Percentiles rank a stretch among this genome's conserved stretches.
Conservation (phyloP, 2,329 filamentous ascomycete species). For the Cercospora zeae-maydis region DNA sequence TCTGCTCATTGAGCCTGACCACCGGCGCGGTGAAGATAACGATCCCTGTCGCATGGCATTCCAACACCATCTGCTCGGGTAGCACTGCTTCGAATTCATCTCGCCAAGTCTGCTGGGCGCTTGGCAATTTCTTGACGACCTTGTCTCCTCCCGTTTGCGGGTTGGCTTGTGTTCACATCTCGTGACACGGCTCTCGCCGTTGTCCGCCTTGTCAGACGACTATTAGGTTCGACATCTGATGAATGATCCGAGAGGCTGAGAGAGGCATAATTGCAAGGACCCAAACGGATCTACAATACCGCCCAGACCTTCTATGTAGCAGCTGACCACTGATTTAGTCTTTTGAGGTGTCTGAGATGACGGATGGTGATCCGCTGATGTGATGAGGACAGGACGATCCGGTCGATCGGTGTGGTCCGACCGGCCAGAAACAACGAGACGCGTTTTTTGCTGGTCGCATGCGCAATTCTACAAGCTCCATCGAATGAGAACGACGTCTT, state of each 20-base stretch:
- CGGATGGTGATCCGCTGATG: too few species aligned
- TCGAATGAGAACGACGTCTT: background rate
- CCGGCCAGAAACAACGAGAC: background rate
- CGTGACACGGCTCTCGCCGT: background rate
- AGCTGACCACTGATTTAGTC: too few species aligned
- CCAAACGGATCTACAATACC: background rate
- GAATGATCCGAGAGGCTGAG: background rate
- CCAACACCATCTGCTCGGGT: constrained; percentile 1
- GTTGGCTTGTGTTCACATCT: background rate
- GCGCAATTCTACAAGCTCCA: background rate
- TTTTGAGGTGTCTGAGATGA: too few species aligned
- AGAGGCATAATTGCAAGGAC: background rate
- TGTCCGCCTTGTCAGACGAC: background rate
- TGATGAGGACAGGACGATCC: too few species aligned
- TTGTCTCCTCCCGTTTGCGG: constrained; percentile 9
- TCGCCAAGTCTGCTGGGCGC: constrained; percentile 4
- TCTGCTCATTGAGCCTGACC: background rate
- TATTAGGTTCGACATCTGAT: background rate
- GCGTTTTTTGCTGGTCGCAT: background rate
- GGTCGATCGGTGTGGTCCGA: too few species aligned
- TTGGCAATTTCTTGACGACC: constrained; percentile 5
- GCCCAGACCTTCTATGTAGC: too few species aligned
- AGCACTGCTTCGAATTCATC: background rate
- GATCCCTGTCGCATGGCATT: background rate
- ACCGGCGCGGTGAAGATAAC: background rate